Percentiles rank a stretch among this genome's conserved stretches.
These are phyloP conservation scores for Pinus albicaulis DNA, from an alignment of 75 land plant species.

Conservation along the genomic window DNA sequence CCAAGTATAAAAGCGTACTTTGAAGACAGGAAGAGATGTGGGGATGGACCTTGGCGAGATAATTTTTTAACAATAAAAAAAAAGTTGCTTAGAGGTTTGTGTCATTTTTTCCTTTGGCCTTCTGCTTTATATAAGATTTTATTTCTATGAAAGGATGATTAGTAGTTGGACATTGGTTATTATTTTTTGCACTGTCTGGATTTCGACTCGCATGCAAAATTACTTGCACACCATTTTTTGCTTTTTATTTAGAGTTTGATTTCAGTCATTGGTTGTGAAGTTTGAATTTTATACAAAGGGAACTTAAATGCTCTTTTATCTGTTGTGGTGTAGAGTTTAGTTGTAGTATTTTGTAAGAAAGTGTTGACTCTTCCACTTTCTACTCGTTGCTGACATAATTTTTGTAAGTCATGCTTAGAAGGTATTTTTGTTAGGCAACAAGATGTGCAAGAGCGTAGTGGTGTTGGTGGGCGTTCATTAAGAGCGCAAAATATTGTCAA, in stretches of 20 bases:
- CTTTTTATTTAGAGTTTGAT: no score
- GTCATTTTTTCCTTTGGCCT: no score
- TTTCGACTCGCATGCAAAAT: no score
- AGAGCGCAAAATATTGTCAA: constrained; percentile 58
- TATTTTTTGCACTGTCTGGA: no score
- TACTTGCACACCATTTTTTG: no score
- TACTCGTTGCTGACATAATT: constrained; percentile 91
- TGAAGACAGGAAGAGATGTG: constrained; percentile 3
- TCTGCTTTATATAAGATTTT: no score
- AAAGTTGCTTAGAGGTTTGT: constrained; percentile 35
- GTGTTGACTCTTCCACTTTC: constrained; percentile 74
- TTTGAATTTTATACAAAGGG: no score
- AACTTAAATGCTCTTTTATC: no score
- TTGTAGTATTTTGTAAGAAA: constrained; percentile 59
- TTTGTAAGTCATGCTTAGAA: constrained; percentile 75
- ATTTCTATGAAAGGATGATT: no score
- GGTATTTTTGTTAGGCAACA: constrained; percentile 51
- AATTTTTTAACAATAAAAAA: constrained; percentile 23
- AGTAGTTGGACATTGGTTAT: no score
- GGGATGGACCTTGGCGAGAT: constrained; percentile 8
- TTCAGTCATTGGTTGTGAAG: no score
- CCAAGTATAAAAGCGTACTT: constrained; percentile 15
- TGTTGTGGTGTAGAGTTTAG: no score
- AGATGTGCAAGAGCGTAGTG: constrained; percentile 49
- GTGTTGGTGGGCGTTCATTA: constrained; percentile 42